Evolutionary conservation across 192 early-diverging fungal species (phyloP).

Genomic region (Coemansia sp.): DNA sequence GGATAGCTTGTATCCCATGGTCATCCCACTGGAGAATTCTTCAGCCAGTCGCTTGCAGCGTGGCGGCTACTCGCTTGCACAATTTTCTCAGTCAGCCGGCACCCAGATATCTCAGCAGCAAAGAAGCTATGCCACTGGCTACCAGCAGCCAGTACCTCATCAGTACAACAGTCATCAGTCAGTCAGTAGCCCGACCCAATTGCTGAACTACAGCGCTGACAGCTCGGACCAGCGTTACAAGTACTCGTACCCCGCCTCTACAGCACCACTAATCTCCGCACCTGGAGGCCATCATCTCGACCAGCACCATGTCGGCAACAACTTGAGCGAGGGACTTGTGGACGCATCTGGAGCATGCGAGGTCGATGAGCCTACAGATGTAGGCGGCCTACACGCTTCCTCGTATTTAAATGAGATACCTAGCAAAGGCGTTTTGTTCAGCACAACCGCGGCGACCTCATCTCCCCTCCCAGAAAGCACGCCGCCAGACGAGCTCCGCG

Average conservation of each 20-base stretch:
- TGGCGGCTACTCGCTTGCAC: constrained; percentile 5
- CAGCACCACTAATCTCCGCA: neutral
- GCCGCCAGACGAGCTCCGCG: neutral
- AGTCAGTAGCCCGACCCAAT: neutral
- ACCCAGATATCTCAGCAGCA: neutral
- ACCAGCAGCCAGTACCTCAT: neutral
- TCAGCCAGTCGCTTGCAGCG: constrained; percentile 14
- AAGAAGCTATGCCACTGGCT: neutral
- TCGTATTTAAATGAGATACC: neutral
- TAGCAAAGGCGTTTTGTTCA: neutral
- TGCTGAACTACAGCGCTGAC: constrained; percentile 1
- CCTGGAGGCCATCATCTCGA: neutral
- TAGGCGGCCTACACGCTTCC: neutral
- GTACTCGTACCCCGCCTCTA: neutral
- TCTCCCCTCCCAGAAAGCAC: neutral
- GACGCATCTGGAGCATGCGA: neutral
- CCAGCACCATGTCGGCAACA: neutral
- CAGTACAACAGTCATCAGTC: neutral
- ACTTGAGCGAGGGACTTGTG: neutral
- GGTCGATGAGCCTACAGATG: neutral
- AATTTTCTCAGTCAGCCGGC: neutral
- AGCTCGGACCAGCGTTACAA: neutral
- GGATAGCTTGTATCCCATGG: constrained; percentile 43
- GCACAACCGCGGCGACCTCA: neutral
- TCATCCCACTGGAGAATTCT: constrained; percentile 17